Conservation (phyloP, 2,329 filamentous ascomycete species). For the Tolypocladium paradoxum region DNA sequence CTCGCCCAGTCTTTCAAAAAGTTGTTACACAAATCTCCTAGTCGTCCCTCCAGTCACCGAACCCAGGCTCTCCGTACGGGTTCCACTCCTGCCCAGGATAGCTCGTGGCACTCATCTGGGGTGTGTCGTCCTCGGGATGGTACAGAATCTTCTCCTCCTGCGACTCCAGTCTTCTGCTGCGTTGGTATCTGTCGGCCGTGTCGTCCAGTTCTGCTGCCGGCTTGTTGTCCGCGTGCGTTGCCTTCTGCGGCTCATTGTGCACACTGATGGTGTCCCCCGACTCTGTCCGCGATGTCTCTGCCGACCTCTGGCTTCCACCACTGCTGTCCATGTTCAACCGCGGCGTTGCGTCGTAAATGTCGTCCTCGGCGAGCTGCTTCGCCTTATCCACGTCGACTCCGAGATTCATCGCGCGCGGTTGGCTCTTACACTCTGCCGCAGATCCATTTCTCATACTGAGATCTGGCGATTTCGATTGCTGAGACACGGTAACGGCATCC, state of each 20-base stretch:
- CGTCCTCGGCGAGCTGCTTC: slow-evolving; percentile 13
- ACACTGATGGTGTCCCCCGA: slow-evolving; percentile 1
- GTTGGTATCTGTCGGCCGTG: slow-evolving; percentile 32
- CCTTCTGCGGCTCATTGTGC: slow-evolving; percentile 1
- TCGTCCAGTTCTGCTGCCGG: slow-evolving; percentile 26
- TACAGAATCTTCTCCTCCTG: slow-evolving; percentile 45
- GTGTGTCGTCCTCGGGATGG: slow-evolving; percentile 26
- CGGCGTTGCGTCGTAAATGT: slow-evolving; percentile 25
- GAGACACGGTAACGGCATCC: neutral
- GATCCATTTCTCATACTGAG: neutral
- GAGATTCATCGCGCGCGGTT: neutral
- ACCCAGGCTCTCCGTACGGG: slow-evolving; percentile 33
- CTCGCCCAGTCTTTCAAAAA: neutral
- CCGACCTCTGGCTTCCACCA: neutral
- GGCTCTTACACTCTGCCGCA: neutral
- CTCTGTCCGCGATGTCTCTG: neutral
- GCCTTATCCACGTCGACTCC: slow-evolving; percentile 5
- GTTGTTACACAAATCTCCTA: neutral
- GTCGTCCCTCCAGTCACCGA: slow-evolving; percentile 15
- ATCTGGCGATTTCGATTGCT: slow-evolving; percentile 1
- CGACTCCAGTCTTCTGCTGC: slow-evolving; percentile 29
- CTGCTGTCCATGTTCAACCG: slow-evolving; percentile 4
- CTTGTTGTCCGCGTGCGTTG: slow-evolving; percentile 3
- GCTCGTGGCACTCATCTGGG: slow-evolving; percentile 54
- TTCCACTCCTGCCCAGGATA: slow-evolving; percentile 66